These are phyloP conservation scores for Daldinia bambusicola DNA, from an alignment of 495 filamentous ascomycete genomes.

Conservation along the genomic window DNA sequence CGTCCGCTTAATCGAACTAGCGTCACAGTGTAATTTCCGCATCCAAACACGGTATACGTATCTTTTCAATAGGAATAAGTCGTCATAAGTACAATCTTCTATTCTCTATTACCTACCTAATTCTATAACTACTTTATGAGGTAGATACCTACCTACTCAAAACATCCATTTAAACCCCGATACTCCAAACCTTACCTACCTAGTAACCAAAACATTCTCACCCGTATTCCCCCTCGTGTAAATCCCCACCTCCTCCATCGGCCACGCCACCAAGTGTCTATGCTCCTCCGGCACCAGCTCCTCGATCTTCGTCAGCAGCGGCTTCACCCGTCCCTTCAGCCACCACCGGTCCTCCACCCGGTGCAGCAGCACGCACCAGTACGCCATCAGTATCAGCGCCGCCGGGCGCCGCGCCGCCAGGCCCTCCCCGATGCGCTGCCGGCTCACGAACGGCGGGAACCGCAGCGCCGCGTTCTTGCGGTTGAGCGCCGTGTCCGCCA, in stretches of 20 bases:
- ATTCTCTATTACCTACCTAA: no score
- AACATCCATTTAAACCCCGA: not conserved
- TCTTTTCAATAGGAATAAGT: not conserved
- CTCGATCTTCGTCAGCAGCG: slow-evolving; percentile 33
- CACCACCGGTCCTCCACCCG: slow-evolving; percentile 42
- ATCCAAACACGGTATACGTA: not conserved
- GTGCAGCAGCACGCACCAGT: slow-evolving; percentile 43
- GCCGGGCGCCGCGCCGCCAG: slow-evolving; percentile 23
- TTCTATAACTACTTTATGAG: no score
- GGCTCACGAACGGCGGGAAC: slow-evolving; percentile 27
- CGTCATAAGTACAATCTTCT: not conserved
- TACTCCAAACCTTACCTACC: not conserved
- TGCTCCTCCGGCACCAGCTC: slow-evolving; percentile 30
- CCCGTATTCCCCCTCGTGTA: not conserved
- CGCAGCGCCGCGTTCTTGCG: slow-evolving; percentile 40
- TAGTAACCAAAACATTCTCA: not conserved
- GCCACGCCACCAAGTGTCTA: slow-evolving; percentile 18
- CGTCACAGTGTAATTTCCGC: not conserved
- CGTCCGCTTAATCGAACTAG: not conserved
- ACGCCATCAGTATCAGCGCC: slow-evolving; percentile 42
- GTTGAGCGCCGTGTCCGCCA: slow-evolving; percentile 20
- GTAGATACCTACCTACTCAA: no score
- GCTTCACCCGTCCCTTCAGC: slow-evolving; percentile 24
- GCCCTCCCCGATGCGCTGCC: slow-evolving; percentile 16
- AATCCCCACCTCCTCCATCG: slow-evolving; percentile 14